Percentiles rank a stretch among this genome's conserved stretches.
Conservation (phyloP, 2,329 filamentous ascomycete genomes). For the Alternaria solani region DNA sequence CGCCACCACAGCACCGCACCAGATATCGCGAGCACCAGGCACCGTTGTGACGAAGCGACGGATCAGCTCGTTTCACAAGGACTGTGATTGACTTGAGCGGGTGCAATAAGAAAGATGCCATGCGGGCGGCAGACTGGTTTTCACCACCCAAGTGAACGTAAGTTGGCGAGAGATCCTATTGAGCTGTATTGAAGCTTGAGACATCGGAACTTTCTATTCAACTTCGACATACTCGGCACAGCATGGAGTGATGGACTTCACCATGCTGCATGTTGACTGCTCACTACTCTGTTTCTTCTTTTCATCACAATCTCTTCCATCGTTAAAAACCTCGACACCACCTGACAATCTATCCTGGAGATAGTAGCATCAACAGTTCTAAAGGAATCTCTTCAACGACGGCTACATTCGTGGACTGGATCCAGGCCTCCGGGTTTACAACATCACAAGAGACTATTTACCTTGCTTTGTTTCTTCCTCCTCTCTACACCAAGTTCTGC, state of each 20-base stretch:
- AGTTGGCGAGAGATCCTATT: constrained; percentile 29
- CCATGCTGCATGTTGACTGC: background rate
- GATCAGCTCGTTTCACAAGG: constrained; percentile 14
- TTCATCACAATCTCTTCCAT: background rate
- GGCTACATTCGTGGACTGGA: background rate
- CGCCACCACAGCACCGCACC: constrained; percentile 13
- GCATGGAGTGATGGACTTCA: background rate
- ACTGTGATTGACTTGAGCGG: constrained; percentile 9
- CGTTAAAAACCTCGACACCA: background rate
- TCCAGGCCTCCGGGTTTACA: background rate
- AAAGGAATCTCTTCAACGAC: background rate
- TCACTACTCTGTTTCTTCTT: background rate
- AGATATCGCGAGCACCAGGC: constrained; percentile 1
- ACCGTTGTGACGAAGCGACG: constrained; percentile 7
- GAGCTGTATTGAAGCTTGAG: constrained; percentile 35
- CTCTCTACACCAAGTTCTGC: background rate
- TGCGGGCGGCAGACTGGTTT: constrained; percentile 14
- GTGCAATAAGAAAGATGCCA: background rate
- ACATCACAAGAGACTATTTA: background rate
- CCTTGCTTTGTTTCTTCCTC: background rate
- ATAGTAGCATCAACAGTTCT: constrained; percentile 1
- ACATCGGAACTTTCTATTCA: constrained; percentile 19
- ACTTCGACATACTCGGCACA: background rate
- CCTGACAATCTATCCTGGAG: constrained; percentile 8
- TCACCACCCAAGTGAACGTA: constrained; percentile 21